A percentile compares a stretch with the other conserved stretches of the same genome.
phyloP scores from a whole-genome alignment of 73 alveolate genomes.

The Blepharisma stoltei region DNA sequence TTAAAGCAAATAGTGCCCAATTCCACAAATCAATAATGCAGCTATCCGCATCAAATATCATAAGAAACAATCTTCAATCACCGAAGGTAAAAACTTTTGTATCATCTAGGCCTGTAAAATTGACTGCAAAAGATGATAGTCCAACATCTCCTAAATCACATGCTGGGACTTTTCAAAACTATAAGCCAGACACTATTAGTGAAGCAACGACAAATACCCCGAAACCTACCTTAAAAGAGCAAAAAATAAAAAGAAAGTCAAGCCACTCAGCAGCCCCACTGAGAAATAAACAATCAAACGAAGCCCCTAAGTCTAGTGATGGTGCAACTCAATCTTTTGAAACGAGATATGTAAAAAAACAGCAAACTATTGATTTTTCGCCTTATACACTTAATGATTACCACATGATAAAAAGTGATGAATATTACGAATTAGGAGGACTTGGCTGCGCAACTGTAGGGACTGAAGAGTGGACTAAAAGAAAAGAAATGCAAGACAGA shows the following conservation, averaged over 20 bases:
- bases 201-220: too few relatives aligned
- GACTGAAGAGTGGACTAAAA: conserved; percentile 46
- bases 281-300: neutral
- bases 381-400: conserved; percentile 23
- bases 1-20: neutral
- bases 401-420: conserved; percentile 12
- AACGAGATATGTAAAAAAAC: neutral
- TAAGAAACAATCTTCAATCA: neutral
- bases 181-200: too few relatives aligned
- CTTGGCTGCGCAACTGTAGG: conserved; percentile 48
- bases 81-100: neutral
- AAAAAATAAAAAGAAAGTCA: neutral
- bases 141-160: neutral
- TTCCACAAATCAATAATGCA: too few relatives aligned
- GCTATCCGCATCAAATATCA: neutral
- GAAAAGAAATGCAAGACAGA: conserved; percentile 34
- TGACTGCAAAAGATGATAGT: neutral
- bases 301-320: neutral
- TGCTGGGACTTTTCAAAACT: too few relatives aligned
- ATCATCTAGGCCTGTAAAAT: neutral
- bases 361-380: neutral
- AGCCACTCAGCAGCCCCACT: conserved; percentile 12
- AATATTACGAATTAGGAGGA: conserved; percentile 49
- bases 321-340: neutral
- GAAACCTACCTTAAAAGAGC: too few relatives aligned